Evolutionary conservation across 129 eudicot species (phyloP), one percentile per base, ranked within the genome.

Genomic region (Pulicaria dysenterica): DNA sequence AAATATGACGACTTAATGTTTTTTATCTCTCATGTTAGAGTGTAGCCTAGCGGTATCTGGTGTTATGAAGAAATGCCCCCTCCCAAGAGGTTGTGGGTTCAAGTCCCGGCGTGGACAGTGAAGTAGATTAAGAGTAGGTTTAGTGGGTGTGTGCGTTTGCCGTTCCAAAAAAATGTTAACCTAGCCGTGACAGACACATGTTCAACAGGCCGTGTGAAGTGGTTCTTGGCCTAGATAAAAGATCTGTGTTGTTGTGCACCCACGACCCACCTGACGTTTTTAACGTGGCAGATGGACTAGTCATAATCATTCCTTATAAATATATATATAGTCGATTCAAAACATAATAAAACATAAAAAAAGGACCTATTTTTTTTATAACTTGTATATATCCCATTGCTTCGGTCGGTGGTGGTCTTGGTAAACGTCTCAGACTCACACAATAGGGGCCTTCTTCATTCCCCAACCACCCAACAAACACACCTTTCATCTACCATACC

Each of bases 361-460:
- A 73, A 65, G 37, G n/a, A n/a, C 73, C 66, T 75, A 58, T 2
- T 64, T 15, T 64, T 36, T 60, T 60, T 73, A 69, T n/a, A n/a
- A n/a, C n/a, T n/a, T n/a, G n/a, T n/a, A n/a, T n/a, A n/a, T n/a
- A n/a, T n/a, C n/a, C 77, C 47, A 36, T 46, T 46, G 38, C 67
- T 49, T 61, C 61, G 8, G 44, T 70, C 75, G 51, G 50, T 69
- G 55, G 5, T 12, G 41, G 6, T 10, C 6, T 53, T 73, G 8
- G 40, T 47, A 58, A 47, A 73, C 12, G 8, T 37, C 40, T 62
- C 49, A n/a, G 38, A 60, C 14, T 73, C 78, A 61, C 62, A 48
- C 62, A 3, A 61, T 60, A n/a, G 5, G 24, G 2, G 9, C 58
- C 69, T 31, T 60, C 37, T 49, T 48, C 55, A 17, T 70, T 31